Evolutionary conservation across 371 early-diverging fungal genomes (phyloP).

Genomic region (Mucor saturninus): DNA sequence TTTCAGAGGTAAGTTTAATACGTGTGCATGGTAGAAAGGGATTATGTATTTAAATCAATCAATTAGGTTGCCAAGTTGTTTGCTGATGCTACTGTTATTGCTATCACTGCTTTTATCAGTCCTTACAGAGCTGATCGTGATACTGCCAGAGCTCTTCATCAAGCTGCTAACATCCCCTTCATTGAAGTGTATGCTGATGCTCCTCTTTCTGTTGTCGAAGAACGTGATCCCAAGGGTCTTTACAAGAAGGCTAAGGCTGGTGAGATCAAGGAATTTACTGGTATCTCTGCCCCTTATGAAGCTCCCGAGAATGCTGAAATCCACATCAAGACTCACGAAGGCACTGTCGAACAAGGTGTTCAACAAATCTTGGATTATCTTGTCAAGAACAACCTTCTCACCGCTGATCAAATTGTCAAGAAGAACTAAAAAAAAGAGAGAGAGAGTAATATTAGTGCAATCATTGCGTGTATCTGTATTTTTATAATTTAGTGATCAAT

Average conservation of each 20-base stretch:
- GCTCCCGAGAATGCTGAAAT: conserved; percentile 84
- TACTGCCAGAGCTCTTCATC: conserved; percentile 78
- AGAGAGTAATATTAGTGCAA: conserved; percentile 3
- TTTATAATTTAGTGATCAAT: too few relatives aligned
- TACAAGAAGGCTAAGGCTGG: conserved; percentile 95
- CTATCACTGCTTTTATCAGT: conserved; percentile 91
- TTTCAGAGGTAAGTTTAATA: conserved; percentile 71
- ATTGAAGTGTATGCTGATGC: conserved; percentile 88
- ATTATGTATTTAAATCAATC: neutral
- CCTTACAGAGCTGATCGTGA: conserved; percentile 88
- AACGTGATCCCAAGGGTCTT: conserved; percentile 94
- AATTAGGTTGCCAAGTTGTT: conserved; percentile 84
- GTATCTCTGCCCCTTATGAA: conserved; percentile 93
- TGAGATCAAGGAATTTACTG: conserved; percentile 93
- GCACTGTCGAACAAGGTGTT: conserved; percentile 73
- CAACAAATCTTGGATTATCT: conserved; percentile 50
- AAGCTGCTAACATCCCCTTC: conserved; percentile 77
- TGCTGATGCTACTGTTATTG: conserved; percentile 81
- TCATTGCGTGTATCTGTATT: neutral
- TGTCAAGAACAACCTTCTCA: conserved; percentile 35
- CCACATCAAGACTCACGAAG: conserved; percentile 79
- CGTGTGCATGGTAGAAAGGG: neutral
- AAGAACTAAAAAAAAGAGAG: conserved; percentile 18
- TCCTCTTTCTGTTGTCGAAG: conserved; percentile 86
- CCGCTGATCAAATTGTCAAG: conserved; percentile 29